Base-by-base conservation (phyloP, 352 stramenopile genomes). In the Phytophthora megakarya region DNA sequence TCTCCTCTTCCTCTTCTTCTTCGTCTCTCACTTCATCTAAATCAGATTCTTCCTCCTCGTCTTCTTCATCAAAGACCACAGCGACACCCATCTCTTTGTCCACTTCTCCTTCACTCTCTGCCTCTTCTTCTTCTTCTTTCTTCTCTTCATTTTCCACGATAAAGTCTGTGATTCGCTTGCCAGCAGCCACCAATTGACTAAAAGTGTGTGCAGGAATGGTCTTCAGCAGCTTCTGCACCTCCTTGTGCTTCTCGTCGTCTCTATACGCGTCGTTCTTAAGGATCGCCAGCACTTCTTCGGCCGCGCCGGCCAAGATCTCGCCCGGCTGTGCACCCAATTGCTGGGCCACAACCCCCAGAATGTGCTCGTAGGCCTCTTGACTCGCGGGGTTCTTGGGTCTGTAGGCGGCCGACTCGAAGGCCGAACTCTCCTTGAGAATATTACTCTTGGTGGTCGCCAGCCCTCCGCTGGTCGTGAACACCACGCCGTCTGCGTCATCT, bases 21-120 rank as follows among this genome's bases (percentile, higher is more conserved):
- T 94, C 81, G 0, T 93, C 78, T 11, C 72, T 78, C 3, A 98
- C 89, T 65, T 98, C 91, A 52, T 98, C 91, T 48, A 97, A 64
- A 74, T 97, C 93, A n/a, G 93, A 95, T 59, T 96, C 92, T 25
- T 97, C 89, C 33, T 97, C 90, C n/a, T 98, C 96, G 10, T 99
- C 96, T 33, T 98, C 96, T 65, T 98, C 93, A 60, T 99, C 96
- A 79, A 99, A 99, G 0, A 99, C 93, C 13, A 99, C 97, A 0
- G 97, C 96, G 39, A 99, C 97, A 45, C 96, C 97, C 93, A 99
- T 99, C 70, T 99, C 96, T 63, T 99, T 97, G 61, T 99, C 96
- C 47, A 99, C 82, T 32, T 96, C 72, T 21, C 72, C 71, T 0
- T 67, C 66, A 19, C 61, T 73, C 8, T 63, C 72, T 10, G 50